phyloP scores from a whole-genome alignment of 495 filamentous ascomycete species.

The Hypoxylon perforatum region DNA sequence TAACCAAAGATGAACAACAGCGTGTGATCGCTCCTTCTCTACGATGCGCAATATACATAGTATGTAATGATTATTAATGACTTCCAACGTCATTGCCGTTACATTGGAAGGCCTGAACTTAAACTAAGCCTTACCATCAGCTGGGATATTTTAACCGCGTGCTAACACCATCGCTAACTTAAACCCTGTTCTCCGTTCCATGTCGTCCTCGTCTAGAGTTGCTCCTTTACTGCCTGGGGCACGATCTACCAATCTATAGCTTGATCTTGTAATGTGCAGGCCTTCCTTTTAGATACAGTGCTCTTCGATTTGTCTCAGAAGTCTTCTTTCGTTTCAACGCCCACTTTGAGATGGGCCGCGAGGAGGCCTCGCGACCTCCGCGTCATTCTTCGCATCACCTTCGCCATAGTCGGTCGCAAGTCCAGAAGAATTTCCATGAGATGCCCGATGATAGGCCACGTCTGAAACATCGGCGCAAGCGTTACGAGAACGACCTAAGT shows the following conservation, averaged over 20 bases:
- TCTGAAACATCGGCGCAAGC: conserved; percentile 31
- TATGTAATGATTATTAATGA: no score
- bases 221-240: conserved; percentile 19
- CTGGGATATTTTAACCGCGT: conserved; percentile 25
- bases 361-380: conserved; percentile 34
- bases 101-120: neutral
- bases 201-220: conserved; percentile 29
- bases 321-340: conserved; percentile 36
- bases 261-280: conserved; percentile 14
- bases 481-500: conserved; percentile 6
- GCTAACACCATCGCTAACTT: neutral
- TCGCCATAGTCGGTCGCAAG: conserved; percentile 22
- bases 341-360: conserved; percentile 36
- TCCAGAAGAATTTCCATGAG: conserved; percentile 12
- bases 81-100: no score
- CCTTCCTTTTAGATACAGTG: conserved; percentile 1
- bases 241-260: conserved; percentile 15
- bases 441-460: conserved; percentile 23
- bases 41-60: no score
- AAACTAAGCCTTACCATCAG: conserved; percentile 4
- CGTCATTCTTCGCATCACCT: conserved; percentile 40
- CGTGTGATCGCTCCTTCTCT: no score
- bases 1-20: no score
- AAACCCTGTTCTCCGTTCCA: conserved; percentile 28
- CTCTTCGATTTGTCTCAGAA: conserved; percentile 41